Evolutionary conservation across 2,329 filamentous ascomycete genomes (phyloP).

Genomic region (Moelleriella libera): DNA sequence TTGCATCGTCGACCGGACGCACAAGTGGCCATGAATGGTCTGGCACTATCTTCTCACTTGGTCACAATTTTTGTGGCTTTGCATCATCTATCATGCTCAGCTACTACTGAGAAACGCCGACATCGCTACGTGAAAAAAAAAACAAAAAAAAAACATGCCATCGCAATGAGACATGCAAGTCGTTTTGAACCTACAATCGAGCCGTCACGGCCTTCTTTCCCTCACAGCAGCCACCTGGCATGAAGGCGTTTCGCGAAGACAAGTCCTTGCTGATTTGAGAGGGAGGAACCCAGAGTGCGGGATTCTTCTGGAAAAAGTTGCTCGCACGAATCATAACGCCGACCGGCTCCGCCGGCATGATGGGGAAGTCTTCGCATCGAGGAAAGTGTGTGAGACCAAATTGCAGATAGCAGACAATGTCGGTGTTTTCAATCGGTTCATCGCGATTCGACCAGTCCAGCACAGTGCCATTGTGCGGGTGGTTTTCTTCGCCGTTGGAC

Average conservation of each 20-base stretch:
- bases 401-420: slow-evolving; percentile 36
- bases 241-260: slow-evolving; percentile 8
- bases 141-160: too few species aligned
- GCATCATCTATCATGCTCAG: too few species aligned
- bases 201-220: slow-evolving; percentile 5
- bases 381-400: slow-evolving; percentile 46
- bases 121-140: too few species aligned
- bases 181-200: slow-evolving; percentile 5
- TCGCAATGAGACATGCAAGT: neutral
- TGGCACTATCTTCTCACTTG: too few species aligned
- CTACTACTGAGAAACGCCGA: too few species aligned
- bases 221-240: slow-evolving; percentile 4
- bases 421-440: slow-evolving; percentile 34
- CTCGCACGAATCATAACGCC: slow-evolving; percentile 33
- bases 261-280: slow-evolving; percentile 20
- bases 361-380: slow-evolving; percentile 50
- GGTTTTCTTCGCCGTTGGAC: slow-evolving; percentile 22
- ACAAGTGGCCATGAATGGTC: too few species aligned
- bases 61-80: too few species aligned
- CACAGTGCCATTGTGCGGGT: slow-evolving; percentile 10
- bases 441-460: slow-evolving; percentile 34
- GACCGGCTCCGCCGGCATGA: slow-evolving; percentile 49
- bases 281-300: slow-evolving; percentile 33
- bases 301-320: slow-evolving; percentile 38
- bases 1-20: too few species aligned